These are phyloP conservation scores for Vanrija pseudolonga DNA, from an alignment of 1,284 basidiomycete species.

Conservation along the genomic window DNA sequence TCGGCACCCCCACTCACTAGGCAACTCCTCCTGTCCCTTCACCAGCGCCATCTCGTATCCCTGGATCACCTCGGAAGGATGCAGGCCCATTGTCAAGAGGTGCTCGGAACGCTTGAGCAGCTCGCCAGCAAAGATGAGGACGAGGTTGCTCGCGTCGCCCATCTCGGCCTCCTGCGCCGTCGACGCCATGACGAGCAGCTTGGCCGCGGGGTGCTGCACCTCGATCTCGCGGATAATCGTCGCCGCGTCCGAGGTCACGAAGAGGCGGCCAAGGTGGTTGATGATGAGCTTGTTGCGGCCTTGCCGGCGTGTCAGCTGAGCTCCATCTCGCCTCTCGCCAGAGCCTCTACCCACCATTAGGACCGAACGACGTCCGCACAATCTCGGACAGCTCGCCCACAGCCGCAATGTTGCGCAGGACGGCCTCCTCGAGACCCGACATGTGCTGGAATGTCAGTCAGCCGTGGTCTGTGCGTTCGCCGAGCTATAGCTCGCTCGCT, in stretches of 20 bases:
- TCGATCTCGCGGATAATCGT: conserved; percentile 98
- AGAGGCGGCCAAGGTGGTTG: conserved; percentile 91
- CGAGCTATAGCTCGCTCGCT: background rate
- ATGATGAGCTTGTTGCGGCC: conserved; percentile 94
- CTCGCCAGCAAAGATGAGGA: conserved; percentile 93
- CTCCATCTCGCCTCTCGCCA: background rate
- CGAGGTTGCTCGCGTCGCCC: conserved; percentile 95
- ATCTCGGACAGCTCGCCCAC: conserved; percentile 91
- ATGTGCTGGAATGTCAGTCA: conserved; percentile 58
- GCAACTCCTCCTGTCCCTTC: conserved; percentile 82
- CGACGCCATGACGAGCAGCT: conserved; percentile 94
- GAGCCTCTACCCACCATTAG: conserved; percentile 66
- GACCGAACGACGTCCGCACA: conserved; percentile 92
- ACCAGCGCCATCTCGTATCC: conserved; percentile 92
- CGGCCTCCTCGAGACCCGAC: conserved; percentile 87
- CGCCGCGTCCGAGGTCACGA: conserved; percentile 98
- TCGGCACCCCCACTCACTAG: conserved; percentile 62
- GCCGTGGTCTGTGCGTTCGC: background rate
- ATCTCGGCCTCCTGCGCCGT: conserved; percentile 98
- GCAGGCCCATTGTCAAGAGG: conserved; percentile 91
- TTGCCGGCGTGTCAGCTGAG: conserved; percentile 32
- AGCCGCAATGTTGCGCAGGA: conserved; percentile 91
- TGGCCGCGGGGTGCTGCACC: conserved; percentile 96
- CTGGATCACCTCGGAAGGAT: conserved; percentile 89
- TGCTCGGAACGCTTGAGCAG: conserved; percentile 90